These are phyloP conservation scores for Geosmithia morbida DNA, from an alignment of 2,329 filamentous ascomycete genomes.

Conservation along the genomic window DNA sequence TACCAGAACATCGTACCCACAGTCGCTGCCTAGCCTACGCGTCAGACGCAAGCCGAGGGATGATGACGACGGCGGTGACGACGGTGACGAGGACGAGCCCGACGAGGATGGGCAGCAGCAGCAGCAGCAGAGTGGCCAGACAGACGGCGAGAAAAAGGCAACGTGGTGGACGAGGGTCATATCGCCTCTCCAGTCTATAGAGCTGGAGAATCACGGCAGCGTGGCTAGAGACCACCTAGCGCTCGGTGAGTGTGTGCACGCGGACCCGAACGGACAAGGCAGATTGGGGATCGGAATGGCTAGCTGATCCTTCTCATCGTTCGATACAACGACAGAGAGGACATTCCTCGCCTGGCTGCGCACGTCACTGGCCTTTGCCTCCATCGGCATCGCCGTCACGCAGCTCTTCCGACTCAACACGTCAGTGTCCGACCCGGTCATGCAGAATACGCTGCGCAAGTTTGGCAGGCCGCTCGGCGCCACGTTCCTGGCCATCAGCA, in stretches of 20 bases:
- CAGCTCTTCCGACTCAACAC: conserved; percentile 77
- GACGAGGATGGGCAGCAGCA: conserved; percentile 4
- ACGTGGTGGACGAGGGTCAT: conserved; percentile 38
- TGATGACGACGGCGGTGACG: conserved; percentile 2
- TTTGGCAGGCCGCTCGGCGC: conserved; percentile 63
- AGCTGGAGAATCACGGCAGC: conserved; percentile 75
- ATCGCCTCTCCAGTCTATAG: conserved; percentile 43
- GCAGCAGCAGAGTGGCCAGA: conserved; percentile 5
- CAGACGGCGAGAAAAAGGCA: conserved; percentile 1
- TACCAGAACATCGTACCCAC: background rate
- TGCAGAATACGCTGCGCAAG: conserved; percentile 34
- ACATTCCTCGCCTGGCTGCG: conserved; percentile 79
- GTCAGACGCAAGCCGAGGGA: background rate
- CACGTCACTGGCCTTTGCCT: conserved; percentile 68
- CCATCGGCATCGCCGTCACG: conserved; percentile 70
- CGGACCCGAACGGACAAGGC: too few relatives aligned
- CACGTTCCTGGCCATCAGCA: conserved; percentile 62
- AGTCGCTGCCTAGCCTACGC: background rate
- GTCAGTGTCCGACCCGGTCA: conserved; percentile 26
- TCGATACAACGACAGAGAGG: conserved; percentile 58
- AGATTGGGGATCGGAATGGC: too few relatives aligned
- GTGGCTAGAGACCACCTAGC: conserved; percentile 74
- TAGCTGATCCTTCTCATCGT: too few relatives aligned
- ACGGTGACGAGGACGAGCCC: too few relatives aligned
- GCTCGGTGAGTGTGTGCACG: conserved; percentile 46